Evolutionary conservation across 1,284 basidiomycete genomes (phyloP), one percentile per base, ranked within the genome.

Genomic region (Sporisorium exsertum): DNA sequence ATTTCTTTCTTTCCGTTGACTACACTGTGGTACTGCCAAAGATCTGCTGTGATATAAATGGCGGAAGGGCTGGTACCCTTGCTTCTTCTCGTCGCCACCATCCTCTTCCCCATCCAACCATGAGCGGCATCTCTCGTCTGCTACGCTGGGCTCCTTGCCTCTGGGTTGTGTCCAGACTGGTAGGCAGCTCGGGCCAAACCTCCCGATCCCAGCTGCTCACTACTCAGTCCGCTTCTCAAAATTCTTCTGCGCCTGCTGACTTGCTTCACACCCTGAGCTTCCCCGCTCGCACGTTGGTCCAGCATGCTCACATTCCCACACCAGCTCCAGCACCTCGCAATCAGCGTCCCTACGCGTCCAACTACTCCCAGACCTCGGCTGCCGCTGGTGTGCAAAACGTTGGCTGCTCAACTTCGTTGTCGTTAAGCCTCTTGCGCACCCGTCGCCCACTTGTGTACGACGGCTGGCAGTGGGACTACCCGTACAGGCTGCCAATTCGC

Each of bases 121-220:
- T 73, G 71, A 64, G 64, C 56, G 59, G 54, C 5, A 37, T 65
- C n/a, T 46, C 51, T 18, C 61, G 71, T 42, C 55, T 68, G n/a
- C 22, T 69, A 13, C 42, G 45, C 32, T 67, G 61, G 61, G 58
- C 58, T 2, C 71, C 71, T 1, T 73, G 62, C 54, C 49, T 73
- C 16, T 73, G 55, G 61, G 71, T 58, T 9, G 32, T 68, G 0
- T 68, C 61, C 10, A 62, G 29, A n/a, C 43, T 73, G 6, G 57
- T 50, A 16, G 58, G 33, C 29, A 40, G 32, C 46, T 53, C 62
- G 0, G 45, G 49, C 37, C 56, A 55, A 20, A 53, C 49, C 5
- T 54, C 42, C 10, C 45, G 64, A 8, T 32, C 57, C 8, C 64
- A 72, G 5, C 26, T 67, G 2, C 50, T 65, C 50, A 61, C 37